These are phyloP conservation scores for Stentor coeruleus DNA, from an alignment of 73 alveolate genomes.

Conservation along the genomic window DNA sequence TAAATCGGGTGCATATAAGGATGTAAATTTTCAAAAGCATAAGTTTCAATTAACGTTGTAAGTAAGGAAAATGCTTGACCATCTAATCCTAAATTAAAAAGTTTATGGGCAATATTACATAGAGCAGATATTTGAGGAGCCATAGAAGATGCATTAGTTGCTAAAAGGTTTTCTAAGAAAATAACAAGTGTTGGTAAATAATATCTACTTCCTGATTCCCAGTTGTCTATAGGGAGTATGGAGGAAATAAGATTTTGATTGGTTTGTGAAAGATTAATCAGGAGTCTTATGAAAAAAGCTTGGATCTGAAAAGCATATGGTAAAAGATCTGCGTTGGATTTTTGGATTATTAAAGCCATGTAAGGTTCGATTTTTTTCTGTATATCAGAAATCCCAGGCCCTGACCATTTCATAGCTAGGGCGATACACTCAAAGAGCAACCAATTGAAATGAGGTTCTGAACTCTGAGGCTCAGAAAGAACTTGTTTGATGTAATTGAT, in stretches of 20 bases:
- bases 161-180: background rate
- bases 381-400: background rate
- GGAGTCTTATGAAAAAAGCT: background rate
- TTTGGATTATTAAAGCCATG: slow-evolving; percentile 13
- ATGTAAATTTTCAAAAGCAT: background rate
- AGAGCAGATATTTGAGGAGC: background rate
- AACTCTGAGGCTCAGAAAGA: background rate
- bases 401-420: background rate
- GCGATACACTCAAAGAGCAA: slow-evolving; percentile 18
- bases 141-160: background rate
- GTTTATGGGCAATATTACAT: background rate
- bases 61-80: slow-evolving; percentile 16
- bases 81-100: background rate
- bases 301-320: slow-evolving; percentile 24
- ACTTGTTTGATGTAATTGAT: slow-evolving; percentile 8
- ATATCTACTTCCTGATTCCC: slow-evolving; percentile 21
- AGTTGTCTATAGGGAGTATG: slow-evolving; percentile 14
- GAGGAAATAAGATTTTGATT: background rate
- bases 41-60: slow-evolving; percentile 2
- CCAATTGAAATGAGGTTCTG: slow-evolving; percentile 23
- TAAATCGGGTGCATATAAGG: background rate
- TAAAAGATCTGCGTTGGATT: slow-evolving; percentile 1
- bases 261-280: background rate
- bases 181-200: slow-evolving; percentile 17
- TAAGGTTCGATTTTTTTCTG: background rate